Conservation (phyloP, 257 asterid genomes). For the Solanum peruvianum region DNA sequence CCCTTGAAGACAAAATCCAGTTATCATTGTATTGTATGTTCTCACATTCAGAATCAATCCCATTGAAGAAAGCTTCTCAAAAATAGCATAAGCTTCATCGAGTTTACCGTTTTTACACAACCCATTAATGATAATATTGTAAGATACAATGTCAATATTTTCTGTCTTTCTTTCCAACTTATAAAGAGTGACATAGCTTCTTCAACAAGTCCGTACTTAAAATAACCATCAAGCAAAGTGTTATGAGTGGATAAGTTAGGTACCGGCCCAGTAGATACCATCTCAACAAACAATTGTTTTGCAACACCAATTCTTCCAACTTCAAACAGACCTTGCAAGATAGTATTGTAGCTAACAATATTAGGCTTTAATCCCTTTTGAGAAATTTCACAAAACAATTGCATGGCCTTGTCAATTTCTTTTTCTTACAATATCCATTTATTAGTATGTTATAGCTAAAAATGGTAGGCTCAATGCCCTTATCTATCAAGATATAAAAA, state of each 20-base stretch:
- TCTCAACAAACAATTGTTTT: not conserved
- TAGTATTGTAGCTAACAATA: not conserved
- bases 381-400: not conserved
- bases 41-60: not conserved
- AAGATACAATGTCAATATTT: not conserved
- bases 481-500: not conserved
- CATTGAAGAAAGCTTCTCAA: not conserved
- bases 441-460: not conserved
- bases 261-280: not conserved
- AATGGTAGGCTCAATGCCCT: not conserved
- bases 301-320: not conserved
- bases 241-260: not conserved
- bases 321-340: not conserved
- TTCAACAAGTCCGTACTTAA: not conserved
- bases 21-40: not conserved
- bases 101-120: not conserved
- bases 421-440: not conserved
- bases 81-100: not conserved
- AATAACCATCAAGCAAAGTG: not conserved
- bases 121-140: not conserved
- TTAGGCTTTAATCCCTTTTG: not conserved
- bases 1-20: not conserved
- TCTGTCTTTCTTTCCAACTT: not conserved
- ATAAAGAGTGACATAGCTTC: not conserved
- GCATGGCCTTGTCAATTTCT: not conserved